These are phyloP conservation scores for Paragyromitra xinjiangensis DNA, from an alignment of 495 filamentous ascomycete genomes.

Conservation along the genomic window DNA sequence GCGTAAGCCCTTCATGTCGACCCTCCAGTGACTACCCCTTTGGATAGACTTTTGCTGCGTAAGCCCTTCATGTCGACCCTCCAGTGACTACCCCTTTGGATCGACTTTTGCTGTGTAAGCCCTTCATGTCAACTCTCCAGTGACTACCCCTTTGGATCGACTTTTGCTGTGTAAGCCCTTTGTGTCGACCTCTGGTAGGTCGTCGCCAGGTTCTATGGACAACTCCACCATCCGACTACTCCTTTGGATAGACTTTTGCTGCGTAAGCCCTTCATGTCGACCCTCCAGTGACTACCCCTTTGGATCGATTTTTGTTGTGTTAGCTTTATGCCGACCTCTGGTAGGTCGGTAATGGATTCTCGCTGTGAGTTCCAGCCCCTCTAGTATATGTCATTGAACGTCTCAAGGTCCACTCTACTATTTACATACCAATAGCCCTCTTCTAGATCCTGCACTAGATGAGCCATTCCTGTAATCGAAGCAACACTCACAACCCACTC, in stretches of 20 bases:
- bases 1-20: neutral
- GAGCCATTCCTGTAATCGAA: neutral
- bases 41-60: neutral
- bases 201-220: no score
- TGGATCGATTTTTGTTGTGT: neutral
- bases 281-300: no score
- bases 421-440: neutral
- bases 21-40: no score
- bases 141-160: no score
- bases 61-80: neutral
- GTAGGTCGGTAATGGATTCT: neutral
- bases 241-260: neutral
- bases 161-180: no score
- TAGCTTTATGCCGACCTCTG: neutral
- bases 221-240: no score
- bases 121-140: no score
- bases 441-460: neutral
- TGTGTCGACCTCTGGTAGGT: no score
- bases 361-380: neutral
- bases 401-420: neutral
- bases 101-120: neutral
- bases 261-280: neutral
- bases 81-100: no score
- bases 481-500: neutral
- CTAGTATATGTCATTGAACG: conserved; percentile 5